Conservation (phyloP, 192 early-diverging fungal genomes). For the Coemansia javaensis region DNA sequence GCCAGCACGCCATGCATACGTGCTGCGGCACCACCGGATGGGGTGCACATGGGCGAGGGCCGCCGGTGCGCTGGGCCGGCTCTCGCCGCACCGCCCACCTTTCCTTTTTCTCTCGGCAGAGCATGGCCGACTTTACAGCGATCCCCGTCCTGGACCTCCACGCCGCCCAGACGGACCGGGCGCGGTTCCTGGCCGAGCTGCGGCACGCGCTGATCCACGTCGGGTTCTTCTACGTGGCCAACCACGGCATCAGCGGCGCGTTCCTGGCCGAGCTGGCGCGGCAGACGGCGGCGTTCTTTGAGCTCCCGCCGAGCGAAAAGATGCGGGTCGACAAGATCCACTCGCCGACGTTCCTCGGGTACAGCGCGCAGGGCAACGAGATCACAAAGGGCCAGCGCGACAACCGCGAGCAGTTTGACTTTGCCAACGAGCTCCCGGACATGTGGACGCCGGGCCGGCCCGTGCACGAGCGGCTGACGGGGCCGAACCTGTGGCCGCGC, state of each 20-base stretch:
- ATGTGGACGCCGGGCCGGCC: slow-evolving; percentile 21
- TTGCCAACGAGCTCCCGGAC: slow-evolving; percentile 46
- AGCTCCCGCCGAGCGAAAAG: slow-evolving; percentile 55
- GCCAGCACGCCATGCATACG: too few species aligned
- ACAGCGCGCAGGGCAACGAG: slow-evolving; percentile 49
- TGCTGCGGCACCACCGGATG: too few species aligned
- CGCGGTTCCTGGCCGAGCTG: slow-evolving; percentile 43
- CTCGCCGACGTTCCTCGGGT: slow-evolving; percentile 58
- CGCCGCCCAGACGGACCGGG: slow-evolving; percentile 1
- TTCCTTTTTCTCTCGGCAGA: neutral
- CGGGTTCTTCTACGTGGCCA: slow-evolving; percentile 57
- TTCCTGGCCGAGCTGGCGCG: slow-evolving; percentile 31
- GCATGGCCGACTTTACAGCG: slow-evolving; percentile 7
- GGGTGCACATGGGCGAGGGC: too few species aligned
- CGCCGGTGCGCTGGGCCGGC: too few species aligned
- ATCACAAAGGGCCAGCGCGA: slow-evolving; percentile 49
- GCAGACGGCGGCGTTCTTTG: slow-evolving; percentile 43
- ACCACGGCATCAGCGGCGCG: slow-evolving; percentile 33
- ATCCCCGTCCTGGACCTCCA: slow-evolving; percentile 23
- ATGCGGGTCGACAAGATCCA: slow-evolving; percentile 52
- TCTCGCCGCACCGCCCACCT: too few species aligned
- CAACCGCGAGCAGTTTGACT: slow-evolving; percentile 56
- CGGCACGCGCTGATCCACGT: slow-evolving; percentile 52
- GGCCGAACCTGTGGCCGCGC: slow-evolving; percentile 62
- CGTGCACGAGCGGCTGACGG: slow-evolving; percentile 48